phyloP scores from a whole-genome alignment of 2,329 filamentous ascomycete species.

The Epichloe festucae region DNA sequence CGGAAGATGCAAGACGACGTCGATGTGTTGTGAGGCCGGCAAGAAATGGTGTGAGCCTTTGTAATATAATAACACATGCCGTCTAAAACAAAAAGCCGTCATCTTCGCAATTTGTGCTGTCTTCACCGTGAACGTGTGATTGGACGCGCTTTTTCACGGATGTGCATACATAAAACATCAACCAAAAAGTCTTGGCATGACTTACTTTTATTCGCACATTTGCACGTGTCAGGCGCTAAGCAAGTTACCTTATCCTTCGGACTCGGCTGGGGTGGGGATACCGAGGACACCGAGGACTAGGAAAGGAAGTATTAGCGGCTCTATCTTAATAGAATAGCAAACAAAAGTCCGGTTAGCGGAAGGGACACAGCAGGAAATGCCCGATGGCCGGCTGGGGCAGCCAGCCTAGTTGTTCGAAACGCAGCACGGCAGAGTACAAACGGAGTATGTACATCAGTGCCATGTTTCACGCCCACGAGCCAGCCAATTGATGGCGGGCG shows the following conservation, averaged over 20 bases:
- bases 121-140: background rate
- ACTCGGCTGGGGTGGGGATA: constrained; percentile 1
- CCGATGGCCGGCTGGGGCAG: background rate
- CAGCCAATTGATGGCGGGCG: too few relatives aligned
- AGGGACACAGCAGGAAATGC: background rate
- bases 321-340: background rate
- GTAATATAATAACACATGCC: background rate
- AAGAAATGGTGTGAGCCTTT: constrained; percentile 1
- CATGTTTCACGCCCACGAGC: too few relatives aligned
- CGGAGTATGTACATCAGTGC: too few relatives aligned
- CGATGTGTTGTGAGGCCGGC: background rate
- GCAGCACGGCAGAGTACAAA: too few relatives aligned
- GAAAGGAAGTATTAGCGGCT: too few relatives aligned
- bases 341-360: background rate
- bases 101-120: background rate
- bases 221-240: constrained; percentile 2
- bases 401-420: background rate
- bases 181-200: too few relatives aligned
- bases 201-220: background rate
- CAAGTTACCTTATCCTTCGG: constrained; percentile 5
- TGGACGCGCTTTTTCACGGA: background rate
- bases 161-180: background rate
- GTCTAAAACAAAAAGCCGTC: background rate
- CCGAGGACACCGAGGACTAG: background rate
- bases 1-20: constrained; percentile 2